phyloP scores from a whole-genome alignment of 495 filamentous ascomycete genomes.

The Penicillium diatomitis region DNA sequence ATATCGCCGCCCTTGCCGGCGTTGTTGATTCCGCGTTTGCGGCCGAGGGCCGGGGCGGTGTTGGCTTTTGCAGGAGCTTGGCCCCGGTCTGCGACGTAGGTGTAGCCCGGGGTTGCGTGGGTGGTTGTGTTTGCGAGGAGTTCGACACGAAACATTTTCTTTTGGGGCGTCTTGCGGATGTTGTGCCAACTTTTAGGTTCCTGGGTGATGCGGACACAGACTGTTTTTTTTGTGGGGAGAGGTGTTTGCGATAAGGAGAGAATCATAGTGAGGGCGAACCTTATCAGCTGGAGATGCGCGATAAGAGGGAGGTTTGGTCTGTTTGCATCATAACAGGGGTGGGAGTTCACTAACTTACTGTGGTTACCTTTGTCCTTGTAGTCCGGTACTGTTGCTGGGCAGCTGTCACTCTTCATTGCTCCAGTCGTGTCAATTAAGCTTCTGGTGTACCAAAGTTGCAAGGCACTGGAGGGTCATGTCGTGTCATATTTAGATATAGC shows the following conservation, averaged over 20 bases:
- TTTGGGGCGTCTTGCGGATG: neutral
- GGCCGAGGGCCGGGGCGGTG: conserved; percentile 45
- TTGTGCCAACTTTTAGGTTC: neutral
- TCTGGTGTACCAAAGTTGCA: too few relatives aligned
- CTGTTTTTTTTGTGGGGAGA: neutral
- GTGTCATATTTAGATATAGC: too few relatives aligned
- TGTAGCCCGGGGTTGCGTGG: conserved; percentile 70
- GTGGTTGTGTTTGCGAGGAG: conserved; percentile 62
- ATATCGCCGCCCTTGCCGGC: conserved; percentile 46
- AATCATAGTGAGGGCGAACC: neutral
- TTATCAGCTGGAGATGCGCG: conserved; percentile 1
- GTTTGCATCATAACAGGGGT: conserved; percentile 18
- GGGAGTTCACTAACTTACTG: neutral
- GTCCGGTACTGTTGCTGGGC: too few relatives aligned
- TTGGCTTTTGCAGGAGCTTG: conserved; percentile 51
- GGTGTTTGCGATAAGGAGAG: neutral
- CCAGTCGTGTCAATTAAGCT: too few relatives aligned
- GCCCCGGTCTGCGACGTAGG: conserved; percentile 73
- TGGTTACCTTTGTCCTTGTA: too few relatives aligned
- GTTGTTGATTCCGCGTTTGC: conserved; percentile 58
- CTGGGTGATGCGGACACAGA: too few relatives aligned
- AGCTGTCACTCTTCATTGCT: too few relatives aligned
- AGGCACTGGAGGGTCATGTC: too few relatives aligned
- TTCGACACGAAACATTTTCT: conserved; percentile 56
- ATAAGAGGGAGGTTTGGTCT: conserved; percentile 16